Base-by-base conservation (phyloP, 2,329 filamentous ascomycete genomes). In the Huntiella bhutanensis region DNA sequence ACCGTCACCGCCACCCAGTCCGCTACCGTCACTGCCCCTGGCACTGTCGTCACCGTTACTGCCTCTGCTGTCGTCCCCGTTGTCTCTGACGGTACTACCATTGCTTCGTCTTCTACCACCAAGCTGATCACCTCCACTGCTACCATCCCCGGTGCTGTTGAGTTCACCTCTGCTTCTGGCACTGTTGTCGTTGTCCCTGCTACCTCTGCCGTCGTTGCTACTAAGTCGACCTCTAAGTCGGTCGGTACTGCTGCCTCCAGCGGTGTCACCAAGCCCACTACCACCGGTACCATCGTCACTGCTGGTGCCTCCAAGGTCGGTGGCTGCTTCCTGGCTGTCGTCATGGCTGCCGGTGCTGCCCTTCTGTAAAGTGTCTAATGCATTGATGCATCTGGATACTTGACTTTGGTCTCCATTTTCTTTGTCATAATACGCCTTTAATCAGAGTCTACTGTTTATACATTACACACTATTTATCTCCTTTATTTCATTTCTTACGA, bases 1-100 rank as follows among this genome's bases (percentile, higher is more conserved):
- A 71, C 72, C 32, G 65, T 67, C 49, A 66, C 67, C 11, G 60
- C 67, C 40, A 64, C 65, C 17, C 73, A 72, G 34, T 62, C 64
- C 33, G 62, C 62, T 49, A 62, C 64, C 36, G 64, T 56, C 53
- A 34, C 64, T 35, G 64, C 56, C 53, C 62, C 62, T 48, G 68
- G 73, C 57, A 59, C 65, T 51, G 64, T 62, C 56, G 67, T 71
- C 53, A 59, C 58, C 66, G 70, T 70, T 48, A 62, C 64, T 55
- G 62, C 64, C 37, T 62, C 62, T 50, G 62, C 48, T 10, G 44
- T 46, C 11, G 44, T 42, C 3, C 48, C 48, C 22, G 39, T 28
- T 45, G 41, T 33, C n/a, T 35, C 40, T 19, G 37, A 41, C 34
- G 48, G 35, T 13, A 68, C 68, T 50, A 63, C 65, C 55, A 53